Percentiles rank a stretch among this genome's conserved stretches.
These are phyloP conservation scores for Phytophthora agathidicida DNA, from an alignment of 352 stramenopile species.

Conservation along the genomic window DNA sequence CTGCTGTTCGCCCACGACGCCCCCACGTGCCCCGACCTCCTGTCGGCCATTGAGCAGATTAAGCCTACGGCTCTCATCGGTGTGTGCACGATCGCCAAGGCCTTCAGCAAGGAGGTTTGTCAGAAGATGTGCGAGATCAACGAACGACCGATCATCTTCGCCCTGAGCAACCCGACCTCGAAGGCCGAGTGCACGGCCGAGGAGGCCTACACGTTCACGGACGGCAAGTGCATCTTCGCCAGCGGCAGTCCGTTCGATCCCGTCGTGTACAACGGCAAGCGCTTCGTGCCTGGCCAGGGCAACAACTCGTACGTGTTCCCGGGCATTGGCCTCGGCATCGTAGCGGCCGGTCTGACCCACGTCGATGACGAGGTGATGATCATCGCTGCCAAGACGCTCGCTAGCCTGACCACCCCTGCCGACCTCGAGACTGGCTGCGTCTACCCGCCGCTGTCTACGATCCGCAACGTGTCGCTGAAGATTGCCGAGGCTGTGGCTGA, in stretches of 20 bases:
- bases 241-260: constrained; percentile 96
- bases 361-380: constrained; percentile 87
- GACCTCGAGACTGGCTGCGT: constrained; percentile 94
- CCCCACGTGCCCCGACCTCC: constrained; percentile 59
- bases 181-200: constrained; percentile 97
- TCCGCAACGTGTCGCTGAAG: constrained; percentile 93
- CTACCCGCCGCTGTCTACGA: constrained; percentile 92
- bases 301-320: constrained; percentile 99
- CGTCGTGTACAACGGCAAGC: constrained; percentile 89
- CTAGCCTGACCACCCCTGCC: constrained; percentile 79
- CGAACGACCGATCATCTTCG: constrained; percentile 96
- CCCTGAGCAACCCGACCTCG: constrained; percentile 96
- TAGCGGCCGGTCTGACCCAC: constrained; percentile 82
- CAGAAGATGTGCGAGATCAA: constrained; percentile 89
- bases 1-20: constrained; percentile 88
- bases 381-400: constrained; percentile 77
- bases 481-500: constrained; percentile 93
- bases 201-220: constrained; percentile 97
- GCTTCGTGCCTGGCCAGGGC: constrained; percentile 85
- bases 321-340: constrained; percentile 93
- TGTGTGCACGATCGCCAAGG: constrained; percentile 91
- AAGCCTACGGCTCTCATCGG: constrained; percentile 96
- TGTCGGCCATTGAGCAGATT: constrained; percentile 83
- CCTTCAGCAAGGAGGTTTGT: constrained; percentile 91
- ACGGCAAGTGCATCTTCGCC: constrained; percentile 96